Evolutionary conservation across 192 early-diverging fungal species (phyloP).

Genomic region (Backusella macrospora): DNA sequence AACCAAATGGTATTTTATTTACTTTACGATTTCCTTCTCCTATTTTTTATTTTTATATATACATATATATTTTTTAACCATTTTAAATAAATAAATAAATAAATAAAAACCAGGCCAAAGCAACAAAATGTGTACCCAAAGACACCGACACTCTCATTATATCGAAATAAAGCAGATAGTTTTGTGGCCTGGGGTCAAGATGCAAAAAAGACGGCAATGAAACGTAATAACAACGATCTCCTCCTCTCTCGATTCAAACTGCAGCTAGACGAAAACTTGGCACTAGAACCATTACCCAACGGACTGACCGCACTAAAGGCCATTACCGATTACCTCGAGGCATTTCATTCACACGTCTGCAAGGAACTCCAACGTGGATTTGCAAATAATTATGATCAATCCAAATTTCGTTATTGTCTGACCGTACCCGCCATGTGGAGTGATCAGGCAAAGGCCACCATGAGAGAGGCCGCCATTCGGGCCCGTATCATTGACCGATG

Average conservation of each 20-base stretch:
- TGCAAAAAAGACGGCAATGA: constrained; percentile 41
- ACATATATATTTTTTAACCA: too few relatives aligned
- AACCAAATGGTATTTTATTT: constrained; percentile 40
- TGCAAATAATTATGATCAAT: constrained; percentile 46
- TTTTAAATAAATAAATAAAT: too few relatives aligned
- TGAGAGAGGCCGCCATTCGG: constrained; percentile 51
- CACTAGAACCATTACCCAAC: constrained; percentile 45
- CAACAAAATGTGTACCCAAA: constrained; percentile 26
- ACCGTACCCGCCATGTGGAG: constrained; percentile 57
- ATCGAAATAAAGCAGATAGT: constrained; percentile 42
- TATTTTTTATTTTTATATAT: too few relatives aligned
- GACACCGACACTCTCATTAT: constrained; percentile 46
- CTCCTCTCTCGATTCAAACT: constrained; percentile 52
- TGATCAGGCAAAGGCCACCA: constrained; percentile 51
- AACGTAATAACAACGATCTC: constrained; percentile 45
- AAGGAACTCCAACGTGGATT: constrained; percentile 46
- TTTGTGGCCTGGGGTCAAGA: constrained; percentile 51
- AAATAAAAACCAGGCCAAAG: constrained; percentile 7
- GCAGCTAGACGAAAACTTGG: constrained; percentile 50
- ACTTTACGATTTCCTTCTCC: too few relatives aligned
- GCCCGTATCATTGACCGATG: constrained; percentile 46
- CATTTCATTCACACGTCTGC: constrained; percentile 44
- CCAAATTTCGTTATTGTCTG: constrained; percentile 49
- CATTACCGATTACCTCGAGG: constrained; percentile 57
- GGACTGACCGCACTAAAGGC: constrained; percentile 48